phyloP scores from a whole-genome alignment of 139 green algal species.

The Microglena sp. region DNA sequence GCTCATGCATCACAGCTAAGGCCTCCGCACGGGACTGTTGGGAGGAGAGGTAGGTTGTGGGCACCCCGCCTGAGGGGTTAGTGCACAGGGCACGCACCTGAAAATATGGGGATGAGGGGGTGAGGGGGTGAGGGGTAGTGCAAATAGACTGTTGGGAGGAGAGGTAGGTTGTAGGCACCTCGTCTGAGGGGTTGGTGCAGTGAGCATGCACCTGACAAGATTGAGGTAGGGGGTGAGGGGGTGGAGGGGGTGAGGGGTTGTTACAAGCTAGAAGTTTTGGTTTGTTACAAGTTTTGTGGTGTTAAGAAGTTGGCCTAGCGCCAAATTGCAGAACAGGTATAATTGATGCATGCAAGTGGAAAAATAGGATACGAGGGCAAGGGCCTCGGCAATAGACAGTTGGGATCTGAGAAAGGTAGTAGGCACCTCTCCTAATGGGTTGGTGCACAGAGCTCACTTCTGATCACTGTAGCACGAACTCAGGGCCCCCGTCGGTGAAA shows the following conservation, averaged over 20 bases:
- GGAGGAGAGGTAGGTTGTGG: conserved; percentile 64
- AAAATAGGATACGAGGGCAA: too few relatives aligned
- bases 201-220: conserved; percentile 49
- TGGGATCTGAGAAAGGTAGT: conserved; percentile 66
- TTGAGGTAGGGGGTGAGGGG: too few relatives aligned
- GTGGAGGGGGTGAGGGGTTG: too few relatives aligned
- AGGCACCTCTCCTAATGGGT: conserved; percentile 51
- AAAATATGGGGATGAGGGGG: neutral
- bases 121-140: too few relatives aligned
- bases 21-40: conserved; percentile 49
- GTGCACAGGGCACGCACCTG: conserved; percentile 50
- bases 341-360: too few relatives aligned
- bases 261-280: too few relatives aligned
- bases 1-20: conserved; percentile 51
- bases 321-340: too few relatives aligned
- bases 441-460: conserved; percentile 37
- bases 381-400: too few relatives aligned
- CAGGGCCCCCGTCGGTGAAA: too few relatives aligned
- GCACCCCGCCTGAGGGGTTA: conserved; percentile 47
- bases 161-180: conserved; percentile 69
- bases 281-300: too few relatives aligned
- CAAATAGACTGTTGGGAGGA: conserved; percentile 64
- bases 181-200: conserved; percentile 29
- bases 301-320: too few relatives aligned
- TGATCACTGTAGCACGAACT: too few relatives aligned